Evolutionary conservation across 2,329 filamentous ascomycete species (phyloP).

Genomic region (Fusarium bactridioides): DNA sequence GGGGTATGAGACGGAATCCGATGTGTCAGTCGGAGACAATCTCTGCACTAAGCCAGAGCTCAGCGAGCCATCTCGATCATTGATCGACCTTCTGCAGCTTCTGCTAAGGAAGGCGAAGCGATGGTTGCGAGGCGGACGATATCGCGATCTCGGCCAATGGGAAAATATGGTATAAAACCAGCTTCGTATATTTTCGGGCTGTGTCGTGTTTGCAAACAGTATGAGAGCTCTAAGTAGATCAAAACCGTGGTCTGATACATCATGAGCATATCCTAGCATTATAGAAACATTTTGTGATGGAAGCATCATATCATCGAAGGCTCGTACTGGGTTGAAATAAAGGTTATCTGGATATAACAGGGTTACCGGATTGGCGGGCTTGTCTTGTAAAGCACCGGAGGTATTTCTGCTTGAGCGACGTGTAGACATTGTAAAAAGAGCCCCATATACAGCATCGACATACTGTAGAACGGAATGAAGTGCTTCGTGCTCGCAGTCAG

Average conservation of each 20-base stretch:
- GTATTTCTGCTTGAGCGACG: not conserved
- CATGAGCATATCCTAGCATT: not conserved
- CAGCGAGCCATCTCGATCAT: not conserved
- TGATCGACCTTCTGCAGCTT: too few relatives aligned
- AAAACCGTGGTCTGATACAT: not conserved
- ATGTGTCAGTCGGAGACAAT: not conserved
- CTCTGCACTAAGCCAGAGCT: not conserved
- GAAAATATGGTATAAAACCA: not conserved
- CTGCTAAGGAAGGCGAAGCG: not conserved
- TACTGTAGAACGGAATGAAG: not conserved
- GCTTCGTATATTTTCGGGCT: not conserved
- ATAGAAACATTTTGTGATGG: not conserved
- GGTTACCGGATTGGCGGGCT: too few relatives aligned
- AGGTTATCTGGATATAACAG: not conserved
- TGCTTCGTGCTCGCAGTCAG: not conserved
- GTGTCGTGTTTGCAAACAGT: not conserved
- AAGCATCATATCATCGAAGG: not conserved
- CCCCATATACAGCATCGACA: not conserved
- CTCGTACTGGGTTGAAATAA: not conserved
- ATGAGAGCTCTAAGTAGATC: not conserved
- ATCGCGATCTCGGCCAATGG: not conserved
- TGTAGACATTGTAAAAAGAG: not conserved
- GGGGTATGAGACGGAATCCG: not conserved
- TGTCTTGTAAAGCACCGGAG: not conserved
- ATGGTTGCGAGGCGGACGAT: not conserved